phyloP scores from a whole-genome alignment of 768 basidiomycete species.

The Calocera viscosa region DNA sequence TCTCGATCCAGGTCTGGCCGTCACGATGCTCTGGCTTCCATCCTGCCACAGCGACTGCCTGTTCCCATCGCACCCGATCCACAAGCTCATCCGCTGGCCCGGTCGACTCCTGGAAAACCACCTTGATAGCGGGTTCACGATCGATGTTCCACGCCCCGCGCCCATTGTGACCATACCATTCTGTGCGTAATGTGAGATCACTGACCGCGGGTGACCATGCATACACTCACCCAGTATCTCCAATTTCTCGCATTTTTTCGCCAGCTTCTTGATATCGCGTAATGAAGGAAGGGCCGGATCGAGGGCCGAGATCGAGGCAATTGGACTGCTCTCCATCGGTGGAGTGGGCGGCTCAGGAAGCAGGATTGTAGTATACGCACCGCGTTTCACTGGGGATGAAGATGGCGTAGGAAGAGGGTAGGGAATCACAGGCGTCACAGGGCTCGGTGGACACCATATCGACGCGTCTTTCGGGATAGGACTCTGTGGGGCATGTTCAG shows the following conservation, averaged over 20 bases:
- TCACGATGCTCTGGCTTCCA: background rate
- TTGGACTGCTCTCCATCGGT: background rate
- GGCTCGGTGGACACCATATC: slow-evolving; percentile 23
- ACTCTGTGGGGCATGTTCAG: slow-evolving; percentile 23
- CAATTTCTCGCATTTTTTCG: slow-evolving; percentile 29
- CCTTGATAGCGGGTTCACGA: background rate
- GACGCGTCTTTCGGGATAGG: background rate
- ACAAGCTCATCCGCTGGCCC: background rate
- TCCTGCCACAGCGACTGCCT: background rate
- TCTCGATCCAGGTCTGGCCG: background rate
- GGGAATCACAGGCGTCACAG: slow-evolving; percentile 19
- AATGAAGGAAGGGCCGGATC: slow-evolving; percentile 31
- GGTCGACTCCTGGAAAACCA: background rate
- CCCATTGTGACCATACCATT: slow-evolving; percentile 30
- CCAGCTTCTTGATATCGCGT: slow-evolving; percentile 31
- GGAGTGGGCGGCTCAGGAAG: background rate
- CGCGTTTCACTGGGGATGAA: slow-evolving; percentile 23
- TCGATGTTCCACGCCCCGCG: slow-evolving; percentile 26
- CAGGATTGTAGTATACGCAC: background rate
- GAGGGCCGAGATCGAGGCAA: background rate
- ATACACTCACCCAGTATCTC: slow-evolving; percentile 23
- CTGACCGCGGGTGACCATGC: background rate
- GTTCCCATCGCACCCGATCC: background rate
- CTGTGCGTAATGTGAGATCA: slow-evolving; percentile 17
- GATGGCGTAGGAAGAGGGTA: slow-evolving; percentile 25